phyloP scores from a whole-genome alignment of 805 yeast genomes.

The Sugiyamaella americana region DNA sequence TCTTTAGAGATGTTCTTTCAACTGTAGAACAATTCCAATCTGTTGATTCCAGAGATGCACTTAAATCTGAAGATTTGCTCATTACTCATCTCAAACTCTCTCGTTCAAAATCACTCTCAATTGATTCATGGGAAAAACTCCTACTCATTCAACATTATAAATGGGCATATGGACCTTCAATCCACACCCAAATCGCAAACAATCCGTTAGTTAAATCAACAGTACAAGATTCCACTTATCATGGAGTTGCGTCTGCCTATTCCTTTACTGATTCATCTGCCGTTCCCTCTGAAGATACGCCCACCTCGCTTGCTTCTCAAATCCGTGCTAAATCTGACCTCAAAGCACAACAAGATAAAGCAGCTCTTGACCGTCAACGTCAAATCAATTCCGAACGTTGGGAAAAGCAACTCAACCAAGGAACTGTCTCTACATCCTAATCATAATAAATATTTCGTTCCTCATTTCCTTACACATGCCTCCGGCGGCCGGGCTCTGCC shows the following conservation, averaged over 20 bases:
- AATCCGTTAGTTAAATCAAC: slow-evolving; percentile 27
- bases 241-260: neutral
- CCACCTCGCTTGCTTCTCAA: slow-evolving; percentile 1
- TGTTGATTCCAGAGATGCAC: slow-evolving; percentile 28
- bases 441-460: neutral
- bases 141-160: slow-evolving; percentile 29
- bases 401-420: slow-evolving; percentile 15
- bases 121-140: slow-evolving; percentile 32
- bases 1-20: slow-evolving; percentile 51
- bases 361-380: slow-evolving; percentile 10
- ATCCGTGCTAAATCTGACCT: neutral
- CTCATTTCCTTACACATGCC: no score
- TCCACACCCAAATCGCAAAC: slow-evolving; percentile 32
- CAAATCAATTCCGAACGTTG: slow-evolving; percentile 10
- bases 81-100: slow-evolving; percentile 26
- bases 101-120: slow-evolving; percentile 23
- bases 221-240: slow-evolving; percentile 13
- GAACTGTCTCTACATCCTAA: slow-evolving; percentile 7
- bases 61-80: slow-evolving; percentile 17
- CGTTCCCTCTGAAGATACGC: neutral
- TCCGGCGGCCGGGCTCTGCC: no score
- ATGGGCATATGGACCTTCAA: slow-evolving; percentile 34
- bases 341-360: slow-evolving; percentile 3
- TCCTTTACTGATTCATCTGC: slow-evolving; percentile 1
- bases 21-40: slow-evolving; percentile 41